Conservation (phyloP, 768 basidiomycete species). For the Nidularia pulvinata region DNA sequence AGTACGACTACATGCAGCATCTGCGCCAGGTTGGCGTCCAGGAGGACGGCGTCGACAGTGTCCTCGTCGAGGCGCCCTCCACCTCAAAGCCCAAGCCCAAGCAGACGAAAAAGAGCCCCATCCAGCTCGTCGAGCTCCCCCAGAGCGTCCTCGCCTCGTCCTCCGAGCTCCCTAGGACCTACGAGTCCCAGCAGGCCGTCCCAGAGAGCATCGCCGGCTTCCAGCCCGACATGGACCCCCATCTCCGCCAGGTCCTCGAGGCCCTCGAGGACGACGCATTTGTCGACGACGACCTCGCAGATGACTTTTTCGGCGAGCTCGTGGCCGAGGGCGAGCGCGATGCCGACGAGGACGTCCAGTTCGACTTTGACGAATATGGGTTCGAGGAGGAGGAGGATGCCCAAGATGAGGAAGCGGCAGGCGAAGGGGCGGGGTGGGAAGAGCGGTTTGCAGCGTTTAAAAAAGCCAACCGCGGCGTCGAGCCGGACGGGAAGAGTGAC, state of each 20-base stretch:
- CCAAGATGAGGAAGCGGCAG: conserved; percentile 13
- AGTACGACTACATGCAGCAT: conserved; percentile 99
- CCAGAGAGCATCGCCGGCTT: conserved; percentile 87
- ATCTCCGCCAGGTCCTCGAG: conserved; percentile 89
- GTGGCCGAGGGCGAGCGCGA: conserved; percentile 71
- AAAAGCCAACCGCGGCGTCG: conserved; percentile 50
- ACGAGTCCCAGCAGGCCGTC: conserved; percentile 75
- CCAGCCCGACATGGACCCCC: conserved; percentile 96
- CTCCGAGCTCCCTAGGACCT: conserved; percentile 71
- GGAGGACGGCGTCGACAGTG: conserved; percentile 80
- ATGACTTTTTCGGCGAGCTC: conserved; percentile 76
- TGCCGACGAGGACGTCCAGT: conserved; percentile 59
- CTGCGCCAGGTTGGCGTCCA: conserved; percentile 75
- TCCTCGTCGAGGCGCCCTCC: conserved; percentile 77
- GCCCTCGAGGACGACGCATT: conserved; percentile 97
- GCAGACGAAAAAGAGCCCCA: conserved; percentile 22
- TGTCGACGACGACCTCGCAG: conserved; percentile 73
- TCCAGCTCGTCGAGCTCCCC: conserved; percentile 61
- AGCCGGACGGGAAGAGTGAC: conserved; percentile 34
- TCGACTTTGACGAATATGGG: conserved; percentile 64
- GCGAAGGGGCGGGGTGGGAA: conserved; percentile 62
- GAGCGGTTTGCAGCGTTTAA: conserved; percentile 83
- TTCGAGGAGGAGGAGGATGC: conserved; percentile 17
- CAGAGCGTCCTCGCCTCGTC: conserved; percentile 72
- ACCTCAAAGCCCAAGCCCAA: conserved; percentile 32